phyloP scores from a whole-genome alignment of 768 basidiomycete species.

The Lentinula edodes region DNA sequence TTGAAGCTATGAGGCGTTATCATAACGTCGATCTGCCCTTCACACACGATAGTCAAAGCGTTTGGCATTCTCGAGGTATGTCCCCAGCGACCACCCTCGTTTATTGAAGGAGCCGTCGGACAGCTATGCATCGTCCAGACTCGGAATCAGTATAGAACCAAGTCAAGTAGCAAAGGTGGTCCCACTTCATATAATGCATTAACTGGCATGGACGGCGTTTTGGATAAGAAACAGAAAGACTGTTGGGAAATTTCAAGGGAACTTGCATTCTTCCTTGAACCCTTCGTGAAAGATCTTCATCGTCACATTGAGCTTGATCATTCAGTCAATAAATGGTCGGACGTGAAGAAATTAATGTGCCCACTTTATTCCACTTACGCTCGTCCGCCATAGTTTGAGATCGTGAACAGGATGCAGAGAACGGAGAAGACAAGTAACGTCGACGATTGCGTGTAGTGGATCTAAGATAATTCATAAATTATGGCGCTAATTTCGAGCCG shows the following conservation, averaged over 20 bases:
- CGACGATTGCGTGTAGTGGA: background rate
- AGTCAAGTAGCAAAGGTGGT: background rate
- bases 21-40: background rate
- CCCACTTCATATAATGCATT: conserved; percentile 38
- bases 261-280: conserved; percentile 47
- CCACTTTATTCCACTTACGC: conserved; percentile 15
- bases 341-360: background rate
- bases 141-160: background rate
- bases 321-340: background rate
- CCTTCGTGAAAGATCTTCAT: conserved; percentile 34
- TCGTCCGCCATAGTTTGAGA: conserved; percentile 9
- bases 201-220: conserved; percentile 22
- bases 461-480: background rate
- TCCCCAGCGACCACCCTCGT: conserved; percentile 35
- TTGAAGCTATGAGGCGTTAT: too few species aligned
- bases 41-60: conserved; percentile 35
- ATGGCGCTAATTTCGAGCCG: background rate
- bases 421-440: background rate
- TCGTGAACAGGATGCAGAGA: background rate
- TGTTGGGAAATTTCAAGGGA: background rate
- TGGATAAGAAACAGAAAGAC: background rate
- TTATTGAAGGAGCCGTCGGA: conserved; percentile 47
- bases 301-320: conserved; percentile 19
- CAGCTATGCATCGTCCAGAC: conserved; percentile 23
- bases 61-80: conserved; percentile 35